These are phyloP conservation scores for Filobasidium uniguttulatum DNA, from an alignment of 1,284 basidiomycete species.

Conservation along the genomic window DNA sequence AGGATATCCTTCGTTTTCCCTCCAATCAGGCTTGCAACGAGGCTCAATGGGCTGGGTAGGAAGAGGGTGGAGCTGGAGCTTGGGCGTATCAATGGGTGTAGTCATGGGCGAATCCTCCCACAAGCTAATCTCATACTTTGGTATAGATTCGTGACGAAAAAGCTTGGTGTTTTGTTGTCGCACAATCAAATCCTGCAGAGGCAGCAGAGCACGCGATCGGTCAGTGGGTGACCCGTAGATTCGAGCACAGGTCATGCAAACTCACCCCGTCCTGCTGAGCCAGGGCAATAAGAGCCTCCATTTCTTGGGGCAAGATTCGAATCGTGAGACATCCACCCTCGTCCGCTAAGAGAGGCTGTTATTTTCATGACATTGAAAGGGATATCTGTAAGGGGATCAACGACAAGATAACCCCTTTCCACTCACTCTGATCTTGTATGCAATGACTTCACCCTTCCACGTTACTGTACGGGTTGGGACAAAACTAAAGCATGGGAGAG, in stretches of 20 bases:
- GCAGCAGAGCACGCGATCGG: background rate
- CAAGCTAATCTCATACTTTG: conserved; percentile 1
- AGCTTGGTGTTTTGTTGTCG: background rate
- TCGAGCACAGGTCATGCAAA: background rate
- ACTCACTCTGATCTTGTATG: conserved; percentile 3
- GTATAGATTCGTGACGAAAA: background rate
- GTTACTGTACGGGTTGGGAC: conserved; percentile 1
- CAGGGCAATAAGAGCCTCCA: background rate
- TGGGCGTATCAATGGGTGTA: background rate
- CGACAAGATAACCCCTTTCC: background rate
- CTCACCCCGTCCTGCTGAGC: background rate
- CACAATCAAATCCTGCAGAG: background rate
- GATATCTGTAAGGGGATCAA: too few relatives aligned
- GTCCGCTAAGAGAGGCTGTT: conserved; percentile 1
- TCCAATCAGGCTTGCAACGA: conserved; percentile 2
- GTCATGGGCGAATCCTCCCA: background rate
- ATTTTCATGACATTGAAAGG: background rate
- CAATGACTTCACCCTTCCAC: conserved; percentile 3
- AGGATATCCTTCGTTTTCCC: conserved; percentile 2
- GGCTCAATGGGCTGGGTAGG: background rate
- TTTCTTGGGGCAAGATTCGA: background rate
- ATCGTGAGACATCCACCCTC: conserved; percentile 2
- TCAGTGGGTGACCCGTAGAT: background rate
- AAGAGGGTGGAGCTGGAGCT: background rate
- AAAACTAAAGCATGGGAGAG: background rate